Base-by-base conservation (phyloP, 2,329 filamentous ascomycete species). In the Pseudogymnoascus sp. region DNA sequence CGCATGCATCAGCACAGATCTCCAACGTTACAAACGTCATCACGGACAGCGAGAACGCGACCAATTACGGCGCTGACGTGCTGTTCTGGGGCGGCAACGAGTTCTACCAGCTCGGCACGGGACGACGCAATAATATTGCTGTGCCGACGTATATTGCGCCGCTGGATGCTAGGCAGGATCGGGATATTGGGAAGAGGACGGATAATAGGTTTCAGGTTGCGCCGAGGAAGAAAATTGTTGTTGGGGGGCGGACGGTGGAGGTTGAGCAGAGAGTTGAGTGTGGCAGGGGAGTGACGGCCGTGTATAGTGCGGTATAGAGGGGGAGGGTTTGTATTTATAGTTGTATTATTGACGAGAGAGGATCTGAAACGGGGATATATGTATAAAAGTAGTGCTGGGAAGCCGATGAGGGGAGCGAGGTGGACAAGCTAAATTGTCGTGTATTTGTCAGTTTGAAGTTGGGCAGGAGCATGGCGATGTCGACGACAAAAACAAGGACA, bases 71-170 rank as follows among this genome's bases (percentile, higher is more conserved):
- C 58, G 85, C 88, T 4, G 94, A 97, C 72, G 86, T 92, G 31
- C 73, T 97, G 1, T 95, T 90, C 79, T 99, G 92, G 90, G 94
- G 94, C 64, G 91, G 91, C 60, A 99, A 97, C 70, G 92, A 97
- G 76, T 84, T 87, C 72, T 97, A 89, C 74, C 94, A 99, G 75
- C 83, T 99, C 26, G 94, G 94, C 10, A 97, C 89, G 0, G 92
- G 94, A 29, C 95, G 89, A 78, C 79, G 93, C 64, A 94, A 84
- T 69, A 97, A 97, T 70, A 71, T 89, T 8, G 83, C 84, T 60
- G 80, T 81, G 10, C 94, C 94, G 1, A 80, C 81, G 1, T 93
- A 96, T 71, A 91, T 97, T 60, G 84, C 85, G 33, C 88, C 90
- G 11, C 74, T 93, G 41, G 91, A 96, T 64, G 75, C 79, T 10